Base-by-base conservation (phyloP, 139 green algal genomes). In the Asterochloris erici region DNA sequence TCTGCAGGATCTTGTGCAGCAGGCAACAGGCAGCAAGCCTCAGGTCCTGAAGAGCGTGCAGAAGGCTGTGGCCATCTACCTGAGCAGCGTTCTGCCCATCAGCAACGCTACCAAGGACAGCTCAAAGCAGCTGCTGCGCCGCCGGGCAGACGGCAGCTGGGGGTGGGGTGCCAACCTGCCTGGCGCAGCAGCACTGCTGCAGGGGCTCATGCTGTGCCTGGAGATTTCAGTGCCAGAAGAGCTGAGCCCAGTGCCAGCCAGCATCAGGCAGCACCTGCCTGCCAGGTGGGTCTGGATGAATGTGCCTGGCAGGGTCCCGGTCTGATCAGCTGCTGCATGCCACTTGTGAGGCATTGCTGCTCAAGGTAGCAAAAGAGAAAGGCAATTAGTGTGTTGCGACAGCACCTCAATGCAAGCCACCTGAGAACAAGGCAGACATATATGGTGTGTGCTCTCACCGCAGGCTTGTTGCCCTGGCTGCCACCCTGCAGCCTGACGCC, bases 401-500 rank as follows among this genome's bases (percentile, higher is more conserved):
- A n/a, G n/a, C n/a, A n/a, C n/a, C n/a, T n/a, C n/a, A n/a, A n/a
- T n/a, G n/a, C n/a, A 6, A 10, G 38, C 38, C 6, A 54, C 38
- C 38, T 54, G 6, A 54, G 38, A 6, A 6, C 6, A 6, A 54
- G 38, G 38, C 2, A 54, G 38, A 54, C 38, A 54, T 54, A 6
- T 54, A 6, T 54, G 6, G 38, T 54, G 38, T 54, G 38, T 54
- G 38, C 38, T 54, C 2, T 54, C 38, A 54, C 38, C 26, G 16
- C 62, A 86, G 83, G 83, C 60, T 86, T 0, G 23, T 83, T 27
- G n/a, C 11, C 11, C 21, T 79, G 61, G 83, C 83, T 15, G 63
- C 28, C 11, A 19, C 24, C 28, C 13, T 79, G 23, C 28, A 15
- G 10, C 54, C 64, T 0, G 70, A 63, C 17, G 68, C 69, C 10